These are phyloP conservation scores for Penicillium sp. DNA, from an alignment of 2,329 filamentous ascomycete genomes.

Conservation along the genomic window DNA sequence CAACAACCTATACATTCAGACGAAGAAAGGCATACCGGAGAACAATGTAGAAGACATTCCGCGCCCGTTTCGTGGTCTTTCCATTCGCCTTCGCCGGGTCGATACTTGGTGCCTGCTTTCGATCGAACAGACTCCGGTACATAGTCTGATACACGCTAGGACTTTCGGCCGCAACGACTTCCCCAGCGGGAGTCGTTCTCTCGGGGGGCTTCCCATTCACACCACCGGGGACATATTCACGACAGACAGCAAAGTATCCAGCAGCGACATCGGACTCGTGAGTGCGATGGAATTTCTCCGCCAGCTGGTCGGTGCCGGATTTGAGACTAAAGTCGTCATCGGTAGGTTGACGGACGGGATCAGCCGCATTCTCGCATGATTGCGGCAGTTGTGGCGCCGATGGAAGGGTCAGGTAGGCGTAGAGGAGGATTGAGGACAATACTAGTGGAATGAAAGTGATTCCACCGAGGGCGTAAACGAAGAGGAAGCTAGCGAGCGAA, in stretches of 20 bases:
- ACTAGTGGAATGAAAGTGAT: conserved; percentile 81
- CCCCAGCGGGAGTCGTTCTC: conserved; percentile 74
- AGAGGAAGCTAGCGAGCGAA: conserved; percentile 57
- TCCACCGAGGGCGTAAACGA: conserved; percentile 80
- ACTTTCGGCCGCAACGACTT: conserved; percentile 73
- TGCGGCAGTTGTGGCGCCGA: conserved; percentile 26
- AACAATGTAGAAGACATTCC: conserved; percentile 92
- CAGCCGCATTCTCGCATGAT: conserved; percentile 39
- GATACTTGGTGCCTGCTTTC: conserved; percentile 60
- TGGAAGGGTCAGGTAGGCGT: conserved; percentile 69
- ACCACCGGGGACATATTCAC: conserved; percentile 87
- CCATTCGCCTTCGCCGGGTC: conserved; percentile 51
- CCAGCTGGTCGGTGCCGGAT: conserved; percentile 57
- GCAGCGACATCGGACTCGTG: conserved; percentile 76
- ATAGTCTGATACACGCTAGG: conserved; percentile 97
- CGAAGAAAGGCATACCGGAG: conserved; percentile 60
- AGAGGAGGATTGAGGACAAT: conserved; percentile 58
- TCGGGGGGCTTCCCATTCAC: conserved; percentile 92
- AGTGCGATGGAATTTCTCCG: conserved; percentile 60
- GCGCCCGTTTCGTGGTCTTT: conserved; percentile 59
- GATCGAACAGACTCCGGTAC: conserved; percentile 93
- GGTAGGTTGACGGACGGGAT: conserved; percentile 50
- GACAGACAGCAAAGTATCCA: conserved; percentile 91
- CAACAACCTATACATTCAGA: not conserved
- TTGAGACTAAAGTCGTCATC: conserved; percentile 67